Conservation (phyloP, 768 basidiomycete genomes). For the Strobilomyces dryophilus region DNA sequence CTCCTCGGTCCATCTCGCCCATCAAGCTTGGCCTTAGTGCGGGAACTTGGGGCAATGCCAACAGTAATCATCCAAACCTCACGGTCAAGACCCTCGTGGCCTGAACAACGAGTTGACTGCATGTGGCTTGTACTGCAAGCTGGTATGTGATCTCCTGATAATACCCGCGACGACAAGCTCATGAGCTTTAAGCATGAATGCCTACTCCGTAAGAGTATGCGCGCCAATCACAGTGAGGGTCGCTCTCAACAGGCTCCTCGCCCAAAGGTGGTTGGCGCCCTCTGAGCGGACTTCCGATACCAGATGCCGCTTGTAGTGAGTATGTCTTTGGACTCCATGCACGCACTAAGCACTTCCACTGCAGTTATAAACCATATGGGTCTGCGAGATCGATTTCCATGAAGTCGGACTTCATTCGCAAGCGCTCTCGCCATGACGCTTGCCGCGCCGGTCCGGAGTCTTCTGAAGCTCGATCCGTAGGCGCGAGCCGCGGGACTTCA, state of each 20-base stretch:
- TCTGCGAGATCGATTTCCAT: conserved; percentile 86
- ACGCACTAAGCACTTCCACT: conserved; percentile 9
- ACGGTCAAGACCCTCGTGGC: conserved; percentile 49
- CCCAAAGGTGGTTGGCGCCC: conserved; percentile 65
- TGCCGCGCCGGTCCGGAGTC: conserved; percentile 51
- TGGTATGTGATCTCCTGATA: no score
- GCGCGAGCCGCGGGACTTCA: conserved; percentile 68
- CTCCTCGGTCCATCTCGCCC: conserved; percentile 46
- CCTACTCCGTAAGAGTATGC: conserved; percentile 22
- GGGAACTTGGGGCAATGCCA: conserved; percentile 43
- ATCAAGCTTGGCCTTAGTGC: conserved; percentile 51
- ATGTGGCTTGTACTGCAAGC: no score
- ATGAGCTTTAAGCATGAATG: no score
- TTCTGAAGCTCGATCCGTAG: conserved; percentile 71
- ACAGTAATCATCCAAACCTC: conserved; percentile 50
- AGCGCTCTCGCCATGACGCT: conserved; percentile 78
- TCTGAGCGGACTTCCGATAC: neutral
- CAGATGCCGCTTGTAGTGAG: conserved; percentile 77
- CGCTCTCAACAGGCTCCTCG: conserved; percentile 61
- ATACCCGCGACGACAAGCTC: no score
- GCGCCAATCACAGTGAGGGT: conserved; percentile 54
- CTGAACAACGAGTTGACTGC: no score
- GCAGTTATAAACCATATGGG: conserved; percentile 76
- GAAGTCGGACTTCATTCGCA: conserved; percentile 88
- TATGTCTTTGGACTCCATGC: conserved; percentile 1